Conservation (phyloP, 768 basidiomycete species). For the Mycena haematopus region DNA sequence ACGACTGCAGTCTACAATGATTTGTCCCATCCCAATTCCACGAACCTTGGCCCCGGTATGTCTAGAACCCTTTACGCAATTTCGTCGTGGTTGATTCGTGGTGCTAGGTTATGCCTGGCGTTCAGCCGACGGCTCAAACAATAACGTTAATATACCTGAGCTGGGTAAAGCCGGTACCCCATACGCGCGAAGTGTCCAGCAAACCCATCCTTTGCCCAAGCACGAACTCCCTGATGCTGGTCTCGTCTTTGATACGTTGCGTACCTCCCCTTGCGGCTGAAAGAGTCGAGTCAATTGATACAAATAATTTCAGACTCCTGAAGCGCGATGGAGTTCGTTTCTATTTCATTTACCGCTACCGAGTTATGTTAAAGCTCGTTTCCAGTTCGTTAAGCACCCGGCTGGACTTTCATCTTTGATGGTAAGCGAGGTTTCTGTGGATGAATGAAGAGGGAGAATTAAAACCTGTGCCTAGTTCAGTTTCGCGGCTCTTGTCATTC, state of each 20-base stretch:
- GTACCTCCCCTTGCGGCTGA: slow-evolving; percentile 27
- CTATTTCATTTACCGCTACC: background rate
- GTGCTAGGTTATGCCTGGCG: slow-evolving; percentile 64
- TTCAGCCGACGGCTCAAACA: slow-evolving; percentile 76
- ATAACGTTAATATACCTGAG: slow-evolving; percentile 73
- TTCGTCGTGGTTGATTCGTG: background rate
- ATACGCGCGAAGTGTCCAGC: slow-evolving; percentile 85
- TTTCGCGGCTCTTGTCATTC: slow-evolving; percentile 84
- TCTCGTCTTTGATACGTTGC: slow-evolving; percentile 76
- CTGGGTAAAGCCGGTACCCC: slow-evolving; percentile 82
- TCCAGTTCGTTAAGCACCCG: slow-evolving; percentile 76
- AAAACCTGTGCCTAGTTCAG: slow-evolving; percentile 51
- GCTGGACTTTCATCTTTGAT: slow-evolving; percentile 79
- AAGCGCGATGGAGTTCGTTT: slow-evolving; percentile 66
- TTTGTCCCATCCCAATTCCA: slow-evolving; percentile 78
- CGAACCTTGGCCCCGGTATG: slow-evolving; percentile 58
- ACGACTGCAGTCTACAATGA: slow-evolving; percentile 73
- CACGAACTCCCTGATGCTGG: slow-evolving; percentile 82
- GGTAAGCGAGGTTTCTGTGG: slow-evolving; percentile 31
- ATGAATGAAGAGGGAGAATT: background rate
- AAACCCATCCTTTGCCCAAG: slow-evolving; percentile 64
- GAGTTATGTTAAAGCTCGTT: slow-evolving; percentile 14
- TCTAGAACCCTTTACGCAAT: background rate
- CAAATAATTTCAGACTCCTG: slow-evolving; percentile 48
- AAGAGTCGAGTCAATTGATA: background rate